Conservation (phyloP, 176 grass and related monocot species). For the Carex cristatella region DNA sequence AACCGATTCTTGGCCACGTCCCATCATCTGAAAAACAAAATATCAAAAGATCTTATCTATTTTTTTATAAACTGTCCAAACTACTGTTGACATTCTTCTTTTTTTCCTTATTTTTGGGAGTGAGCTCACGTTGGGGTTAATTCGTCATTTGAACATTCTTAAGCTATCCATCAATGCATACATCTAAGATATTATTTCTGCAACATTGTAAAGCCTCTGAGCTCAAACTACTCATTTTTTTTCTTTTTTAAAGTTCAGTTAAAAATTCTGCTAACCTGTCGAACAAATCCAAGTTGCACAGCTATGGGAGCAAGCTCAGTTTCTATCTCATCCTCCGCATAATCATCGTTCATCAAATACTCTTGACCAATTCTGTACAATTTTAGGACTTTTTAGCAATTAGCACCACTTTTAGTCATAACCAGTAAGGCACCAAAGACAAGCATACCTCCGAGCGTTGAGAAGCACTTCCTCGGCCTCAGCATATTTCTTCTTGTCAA, state of each 20-base stretch:
- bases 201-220: neutral
- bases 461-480: conserved; percentile 81
- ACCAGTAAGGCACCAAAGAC: neutral
- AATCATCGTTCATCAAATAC: conserved; percentile 74
- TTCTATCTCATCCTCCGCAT: conserved; percentile 62
- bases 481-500: conserved; percentile 78
- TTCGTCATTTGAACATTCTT: neutral
- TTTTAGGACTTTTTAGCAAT: neutral
- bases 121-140: neutral
- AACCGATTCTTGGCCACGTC: conserved; percentile 68
- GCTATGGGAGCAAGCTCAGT: conserved; percentile 72
- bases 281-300: conserved; percentile 79
- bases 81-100: neutral
- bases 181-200: too few species aligned
- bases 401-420: neutral
- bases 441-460: conserved; percentile 67
- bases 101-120: neutral
- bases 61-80: neutral
- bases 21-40: conserved; percentile 63
- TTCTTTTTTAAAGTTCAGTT: neutral
- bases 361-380: conserved; percentile 75
- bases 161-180: neutral
- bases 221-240: neutral
- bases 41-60: neutral
- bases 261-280: conserved; percentile 45